Conservation (phyloP, 75 land plant species). For the Chamaecyparis obtusa region DNA sequence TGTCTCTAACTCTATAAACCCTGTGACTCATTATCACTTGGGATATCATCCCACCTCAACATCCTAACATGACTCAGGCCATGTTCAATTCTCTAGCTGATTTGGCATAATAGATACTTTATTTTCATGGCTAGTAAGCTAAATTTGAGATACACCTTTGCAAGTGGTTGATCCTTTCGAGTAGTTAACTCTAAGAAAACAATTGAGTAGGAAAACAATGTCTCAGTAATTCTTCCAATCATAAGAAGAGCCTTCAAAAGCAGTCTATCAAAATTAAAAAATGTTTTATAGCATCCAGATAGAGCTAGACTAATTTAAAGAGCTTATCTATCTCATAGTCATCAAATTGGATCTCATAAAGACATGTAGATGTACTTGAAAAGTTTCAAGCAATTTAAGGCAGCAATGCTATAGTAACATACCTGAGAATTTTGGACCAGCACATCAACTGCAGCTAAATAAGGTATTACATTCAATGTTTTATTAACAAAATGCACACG, state of each 20-base stretch:
- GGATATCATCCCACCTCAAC: not conserved
- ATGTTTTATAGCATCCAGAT: not conserved
- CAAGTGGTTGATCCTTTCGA: not conserved
- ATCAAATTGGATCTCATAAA: not conserved
- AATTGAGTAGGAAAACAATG: not conserved
- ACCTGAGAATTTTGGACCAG: slow-evolving; percentile 97
- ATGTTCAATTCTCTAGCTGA: not conserved
- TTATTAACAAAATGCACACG: slow-evolving; percentile 89
- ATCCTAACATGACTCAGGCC: not conserved
- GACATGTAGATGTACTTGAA: not conserved
- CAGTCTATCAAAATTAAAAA: not conserved
- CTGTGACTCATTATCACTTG: not conserved
- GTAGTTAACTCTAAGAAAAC: not conserved
- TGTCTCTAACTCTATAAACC: no score
- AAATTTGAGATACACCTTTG: not conserved
- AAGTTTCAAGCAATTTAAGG: not conserved
- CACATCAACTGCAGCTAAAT: slow-evolving; percentile 88
- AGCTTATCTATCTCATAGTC: not conserved
- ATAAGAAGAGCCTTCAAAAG: not conserved
- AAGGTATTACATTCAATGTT: slow-evolving; percentile 79
- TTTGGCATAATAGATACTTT: not conserved
- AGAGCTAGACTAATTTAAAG: not conserved
- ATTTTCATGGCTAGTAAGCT: not conserved
- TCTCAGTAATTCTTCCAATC: not conserved
- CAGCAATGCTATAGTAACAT: not conserved